Evolutionary conservation across 805 yeast genomes (phyloP), one percentile per base, ranked within the genome.

Genomic region (Teunomyces stri): DNA sequence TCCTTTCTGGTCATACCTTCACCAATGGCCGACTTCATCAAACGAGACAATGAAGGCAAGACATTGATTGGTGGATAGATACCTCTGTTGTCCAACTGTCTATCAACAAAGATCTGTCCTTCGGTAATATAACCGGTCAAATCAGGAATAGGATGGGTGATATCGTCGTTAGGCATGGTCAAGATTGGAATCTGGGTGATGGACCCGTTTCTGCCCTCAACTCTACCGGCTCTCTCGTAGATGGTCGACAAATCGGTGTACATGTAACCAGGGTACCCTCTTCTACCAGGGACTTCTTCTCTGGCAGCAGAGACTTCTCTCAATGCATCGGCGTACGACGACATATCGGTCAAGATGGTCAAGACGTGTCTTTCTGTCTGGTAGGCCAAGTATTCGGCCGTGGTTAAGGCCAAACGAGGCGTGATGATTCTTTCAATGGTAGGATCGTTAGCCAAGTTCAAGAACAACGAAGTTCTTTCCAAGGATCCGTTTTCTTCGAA

Each of bases 251-350:
- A 89, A 85, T 94, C 99, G 42, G 99, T 94, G 77, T 94, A 94
- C 99, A 94, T 94, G 73, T 94, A 94, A 87, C 99, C 99, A 55
- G 99, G 99, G 74, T 94, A 94, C 80, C 99, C 99, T 85, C 99
- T 90, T 82, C 99, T 90, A 80, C 99, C 99, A 67, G 99, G 99
- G 41, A 94, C 99, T 76, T 95, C 99, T 75, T 94, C 99, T 80
- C 99, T 90, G 42, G 99, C 99, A 52, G 99, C 99, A 54, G 97
- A 90, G 44, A 94, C 99, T 78, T 94, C 99, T 85, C 99, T 91
- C 66, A 94, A 78, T 35, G 99, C 99, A 70, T 94, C 99, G 35
- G 99, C 99, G 69, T 94, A 94, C n/a, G 99, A 94, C 22, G 97
- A 89, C 99, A 94, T 94, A 76, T 94, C 99, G 43, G 99, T 95